These are phyloP conservation scores for Teratosphaeria pseudoeucalypti DNA, from an alignment of 2,329 filamentous ascomycete species.

Conservation along the genomic window DNA sequence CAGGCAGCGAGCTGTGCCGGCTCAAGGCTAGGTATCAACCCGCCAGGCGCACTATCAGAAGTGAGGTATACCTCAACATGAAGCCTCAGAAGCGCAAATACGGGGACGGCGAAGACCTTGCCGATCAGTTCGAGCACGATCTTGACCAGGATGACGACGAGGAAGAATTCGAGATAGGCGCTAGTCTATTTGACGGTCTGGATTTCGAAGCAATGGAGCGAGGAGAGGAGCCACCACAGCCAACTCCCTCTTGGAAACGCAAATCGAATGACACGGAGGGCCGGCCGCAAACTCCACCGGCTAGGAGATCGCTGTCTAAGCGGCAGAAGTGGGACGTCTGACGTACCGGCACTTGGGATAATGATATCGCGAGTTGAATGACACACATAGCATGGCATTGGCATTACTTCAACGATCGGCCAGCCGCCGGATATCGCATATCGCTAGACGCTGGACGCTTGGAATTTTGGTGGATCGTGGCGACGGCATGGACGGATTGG, in stretches of 20 bases:
- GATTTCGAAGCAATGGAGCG: not conserved
- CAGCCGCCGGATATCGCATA: too few species aligned
- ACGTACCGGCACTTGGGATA: not conserved
- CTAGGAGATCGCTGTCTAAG: not conserved
- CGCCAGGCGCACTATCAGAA: not conserved
- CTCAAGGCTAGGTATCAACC: conserved; percentile 23
- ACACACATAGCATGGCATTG: not conserved
- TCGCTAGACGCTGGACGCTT: too few species aligned
- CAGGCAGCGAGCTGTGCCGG: conserved; percentile 29
- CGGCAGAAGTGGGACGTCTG: not conserved
- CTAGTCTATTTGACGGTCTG: not conserved
- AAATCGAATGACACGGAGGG: not conserved
- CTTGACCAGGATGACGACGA: not conserved
- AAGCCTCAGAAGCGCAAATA: conserved; percentile 2
- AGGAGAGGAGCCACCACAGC: not conserved
- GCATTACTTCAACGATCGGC: too few species aligned
- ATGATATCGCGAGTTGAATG: not conserved
- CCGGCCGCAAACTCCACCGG: not conserved
- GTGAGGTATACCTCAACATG: conserved; percentile 1
- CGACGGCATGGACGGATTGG: too few species aligned
- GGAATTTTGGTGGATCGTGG: too few species aligned
- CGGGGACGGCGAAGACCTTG: not conserved
- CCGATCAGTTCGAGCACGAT: not conserved
- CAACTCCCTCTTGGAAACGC: not conserved
- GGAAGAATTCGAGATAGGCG: not conserved